A percentile compares a stretch with the other conserved stretches of the same genome.
phyloP scores from a whole-genome alignment of 2,329 filamentous ascomycete genomes.

The Lachnum nothofagi region DNA sequence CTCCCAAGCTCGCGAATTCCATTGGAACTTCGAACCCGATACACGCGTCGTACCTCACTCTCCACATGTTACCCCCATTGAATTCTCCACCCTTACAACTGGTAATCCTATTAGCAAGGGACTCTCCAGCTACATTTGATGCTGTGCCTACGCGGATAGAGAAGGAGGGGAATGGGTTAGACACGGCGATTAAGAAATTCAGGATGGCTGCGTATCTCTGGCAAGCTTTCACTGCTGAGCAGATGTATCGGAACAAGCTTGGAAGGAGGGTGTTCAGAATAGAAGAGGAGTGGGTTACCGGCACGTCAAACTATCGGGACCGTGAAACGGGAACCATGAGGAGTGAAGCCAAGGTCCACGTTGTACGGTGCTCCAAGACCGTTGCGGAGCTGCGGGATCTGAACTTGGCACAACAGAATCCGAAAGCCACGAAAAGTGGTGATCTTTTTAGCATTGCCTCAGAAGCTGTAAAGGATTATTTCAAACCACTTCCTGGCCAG shows the following conservation, averaged over 20 bases:
- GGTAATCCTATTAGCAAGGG: conserved; percentile 79
- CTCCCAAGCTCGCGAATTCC: conserved; percentile 72
- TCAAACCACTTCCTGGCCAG: conserved; percentile 68
- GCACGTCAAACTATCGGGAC: conserved; percentile 73
- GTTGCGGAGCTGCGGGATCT: conserved; percentile 76
- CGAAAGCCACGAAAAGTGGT: conserved; percentile 61
- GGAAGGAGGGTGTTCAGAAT: conserved; percentile 82
- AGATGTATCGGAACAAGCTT: conserved; percentile 87
- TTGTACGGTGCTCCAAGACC: conserved; percentile 78
- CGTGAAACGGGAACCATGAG: conserved; percentile 67
- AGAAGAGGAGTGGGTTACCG: conserved; percentile 90
- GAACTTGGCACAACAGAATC: conserved; percentile 72
- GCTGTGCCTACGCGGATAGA: conserved; percentile 68
- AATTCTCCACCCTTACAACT: conserved; percentile 81
- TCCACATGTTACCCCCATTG: conserved; percentile 80
- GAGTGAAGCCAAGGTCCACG: conserved; percentile 84
- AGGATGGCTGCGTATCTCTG: conserved; percentile 93
- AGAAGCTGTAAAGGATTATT: conserved; percentile 73
- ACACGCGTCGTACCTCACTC: conserved; percentile 72
- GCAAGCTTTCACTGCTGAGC: conserved; percentile 95
- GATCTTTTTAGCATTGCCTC: conserved; percentile 73
- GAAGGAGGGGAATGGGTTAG: conserved; percentile 75
- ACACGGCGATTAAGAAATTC: conserved; percentile 81
- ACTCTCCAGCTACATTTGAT: conserved; percentile 83
- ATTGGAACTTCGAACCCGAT: conserved; percentile 61